phyloP scores from a whole-genome alignment of 768 basidiomycete species.

The Tylopilus vinaceipallidus region DNA sequence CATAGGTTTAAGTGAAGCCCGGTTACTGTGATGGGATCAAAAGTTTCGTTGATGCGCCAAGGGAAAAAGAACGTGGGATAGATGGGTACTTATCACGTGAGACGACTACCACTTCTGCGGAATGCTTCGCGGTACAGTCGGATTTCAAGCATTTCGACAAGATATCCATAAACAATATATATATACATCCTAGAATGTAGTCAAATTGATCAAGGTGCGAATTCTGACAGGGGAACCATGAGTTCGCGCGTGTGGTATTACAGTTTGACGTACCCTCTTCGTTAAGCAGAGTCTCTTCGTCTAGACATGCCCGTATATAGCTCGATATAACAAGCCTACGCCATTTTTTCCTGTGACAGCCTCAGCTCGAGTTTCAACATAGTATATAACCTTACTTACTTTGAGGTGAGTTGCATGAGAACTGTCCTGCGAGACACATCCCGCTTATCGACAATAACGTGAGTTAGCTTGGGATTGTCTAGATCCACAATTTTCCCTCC shows the following conservation, averaged over 20 bases:
- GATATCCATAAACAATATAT: background rate
- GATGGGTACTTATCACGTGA: background rate
- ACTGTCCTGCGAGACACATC: conserved; percentile 72
- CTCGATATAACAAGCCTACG: conserved; percentile 76
- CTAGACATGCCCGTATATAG: conserved; percentile 74
- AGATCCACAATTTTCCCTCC: conserved; percentile 74
- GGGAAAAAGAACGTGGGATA: background rate
- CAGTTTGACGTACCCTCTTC: conserved; percentile 58
- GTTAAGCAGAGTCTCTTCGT: conserved; percentile 80
- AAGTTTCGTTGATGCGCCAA: background rate
- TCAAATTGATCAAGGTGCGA: conserved; percentile 18
- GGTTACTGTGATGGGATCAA: background rate
- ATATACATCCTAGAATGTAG: background rate
- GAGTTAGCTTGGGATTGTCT: conserved; percentile 77
- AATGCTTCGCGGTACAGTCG: background rate
- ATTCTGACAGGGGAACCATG: conserved; percentile 17
- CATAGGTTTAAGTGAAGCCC: background rate
- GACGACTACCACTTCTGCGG: background rate
- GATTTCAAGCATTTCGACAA: background rate
- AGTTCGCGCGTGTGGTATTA: background rate
- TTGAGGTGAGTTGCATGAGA: conserved; percentile 67
- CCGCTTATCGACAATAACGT: conserved; percentile 80
- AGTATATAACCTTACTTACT: conserved; percentile 58
- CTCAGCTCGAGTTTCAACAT: conserved; percentile 8
- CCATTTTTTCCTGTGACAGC: conserved; percentile 63